phyloP scores from a whole-genome alignment of 768 basidiomycete genomes.

The Termitomyces eurrhizus region DNA sequence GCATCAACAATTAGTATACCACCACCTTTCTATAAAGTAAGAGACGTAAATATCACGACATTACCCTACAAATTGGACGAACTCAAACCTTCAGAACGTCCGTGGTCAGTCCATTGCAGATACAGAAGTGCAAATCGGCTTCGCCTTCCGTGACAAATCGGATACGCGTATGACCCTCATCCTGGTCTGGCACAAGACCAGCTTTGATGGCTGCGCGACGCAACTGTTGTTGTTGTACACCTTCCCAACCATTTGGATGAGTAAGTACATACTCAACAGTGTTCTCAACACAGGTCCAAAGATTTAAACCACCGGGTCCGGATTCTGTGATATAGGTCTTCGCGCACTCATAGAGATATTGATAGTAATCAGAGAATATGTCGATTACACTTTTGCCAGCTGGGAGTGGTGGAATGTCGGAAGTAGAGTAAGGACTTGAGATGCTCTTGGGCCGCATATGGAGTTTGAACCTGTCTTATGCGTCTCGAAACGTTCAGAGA shows the following conservation, averaged over 20 bases:
- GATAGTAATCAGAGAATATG: neutral
- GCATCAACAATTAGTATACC: neutral
- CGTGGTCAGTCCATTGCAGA: slow-evolving; percentile 32
- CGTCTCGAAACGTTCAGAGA: neutral
- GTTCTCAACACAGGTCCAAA: neutral
- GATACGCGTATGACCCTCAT: slow-evolving; percentile 31
- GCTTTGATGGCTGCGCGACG: neutral
- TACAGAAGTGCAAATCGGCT: slow-evolving; percentile 50
- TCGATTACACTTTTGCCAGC: neutral
- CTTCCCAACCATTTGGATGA: neutral
- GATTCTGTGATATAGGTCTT: neutral
- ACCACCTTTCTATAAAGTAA: neutral
- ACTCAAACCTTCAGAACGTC: slow-evolving; percentile 25
- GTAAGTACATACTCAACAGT: neutral
- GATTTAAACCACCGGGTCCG: neutral
- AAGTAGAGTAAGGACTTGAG: neutral
- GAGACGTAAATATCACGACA: neutral
- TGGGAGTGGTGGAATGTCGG: neutral
- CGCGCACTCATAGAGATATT: neutral
- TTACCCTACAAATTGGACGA: neutral
- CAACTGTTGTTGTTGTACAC: neutral
- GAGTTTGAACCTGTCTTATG: neutral
- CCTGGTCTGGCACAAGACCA: neutral
- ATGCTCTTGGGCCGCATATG: neutral
- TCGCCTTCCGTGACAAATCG: slow-evolving; percentile 56